Base-by-base conservation (phyloP, 2,329 filamentous ascomycete species). In the Ophiostoma sp. region DNA sequence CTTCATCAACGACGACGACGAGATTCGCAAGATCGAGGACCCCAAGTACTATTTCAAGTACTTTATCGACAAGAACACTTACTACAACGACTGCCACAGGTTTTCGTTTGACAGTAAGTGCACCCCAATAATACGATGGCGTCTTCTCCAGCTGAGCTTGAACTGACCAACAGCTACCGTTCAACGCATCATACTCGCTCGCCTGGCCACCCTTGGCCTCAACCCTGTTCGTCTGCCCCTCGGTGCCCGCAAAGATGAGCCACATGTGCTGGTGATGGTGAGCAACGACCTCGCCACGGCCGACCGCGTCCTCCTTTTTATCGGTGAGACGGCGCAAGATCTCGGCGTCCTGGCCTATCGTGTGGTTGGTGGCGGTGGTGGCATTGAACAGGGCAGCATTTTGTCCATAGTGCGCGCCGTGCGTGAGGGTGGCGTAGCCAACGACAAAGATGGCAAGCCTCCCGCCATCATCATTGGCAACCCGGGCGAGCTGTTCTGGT, bases 311-410 rank as follows among this genome's bases (percentile, higher is more conserved):
- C 84, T 97, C 28, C 82, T 97, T 63, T 82, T 97, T 70, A 88
- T 97, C 77, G 93, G 93, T 72, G 91, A 96, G 77, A 83, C 87
- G 0, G 80, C 80, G 2, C 91, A 95, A 78, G 91, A 95, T 71
- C 85, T 97, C 0, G 94, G 93, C 0, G 82, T 95, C 45, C 87
- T 95, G 76, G 90, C 93, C 0, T 91, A 92, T 77, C 89, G 94
- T 25, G 85, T 91, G 12, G 81, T 91, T 52, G 87, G 89, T 73
- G 87, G 89, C 0, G 82, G 84, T 1, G 89, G 91, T 1, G 91
- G 92, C 25, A 85, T 97, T 76, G 84, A 90, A 76, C 84, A 87
- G 61, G 94, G 94, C n/a, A 93, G 90, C 42, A 85, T 91, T 55
- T 82, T 95, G 39, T 87, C 89, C 12, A 84, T 95, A 73, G 86